phyloP scores from a whole-genome alignment of 2,329 filamentous ascomycete species.

The Myriosclerotinia curreyana region DNA sequence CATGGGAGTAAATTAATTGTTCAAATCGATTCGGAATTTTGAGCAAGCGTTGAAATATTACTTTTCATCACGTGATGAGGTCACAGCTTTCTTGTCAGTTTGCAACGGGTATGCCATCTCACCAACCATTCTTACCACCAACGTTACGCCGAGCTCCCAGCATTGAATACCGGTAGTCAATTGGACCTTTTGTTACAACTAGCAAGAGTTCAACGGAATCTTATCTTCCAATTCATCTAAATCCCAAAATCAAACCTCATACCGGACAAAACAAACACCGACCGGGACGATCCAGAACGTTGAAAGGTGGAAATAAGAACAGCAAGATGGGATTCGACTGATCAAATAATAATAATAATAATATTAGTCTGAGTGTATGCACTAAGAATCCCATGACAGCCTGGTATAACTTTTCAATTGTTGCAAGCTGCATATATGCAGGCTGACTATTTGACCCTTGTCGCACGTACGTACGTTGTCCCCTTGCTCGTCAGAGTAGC shows the following conservation, averaged over 20 bases:
- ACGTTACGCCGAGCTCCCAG: no score
- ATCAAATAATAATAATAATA: no score
- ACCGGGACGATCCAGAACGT: not conserved
- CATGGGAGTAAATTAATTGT: no score
- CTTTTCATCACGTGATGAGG: no score
- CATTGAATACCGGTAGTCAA: no score
- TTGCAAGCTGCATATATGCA: not conserved
- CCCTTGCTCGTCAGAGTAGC: conserved; percentile 11
- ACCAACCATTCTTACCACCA: no score
- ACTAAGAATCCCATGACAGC: not conserved
- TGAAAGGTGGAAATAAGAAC: not conserved
- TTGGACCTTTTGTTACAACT: not conserved
- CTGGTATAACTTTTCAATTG: not conserved
- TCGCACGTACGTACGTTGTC: not conserved
- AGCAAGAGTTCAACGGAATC: no score
- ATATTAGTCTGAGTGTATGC: not conserved
- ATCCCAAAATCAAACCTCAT: not conserved
- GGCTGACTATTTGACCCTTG: not conserved
- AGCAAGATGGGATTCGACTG: not conserved
- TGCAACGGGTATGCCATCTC: no score
- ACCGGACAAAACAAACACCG: not conserved
- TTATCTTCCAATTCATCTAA: no score
- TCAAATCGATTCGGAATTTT: no score
- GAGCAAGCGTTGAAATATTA: no score
- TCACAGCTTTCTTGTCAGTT: no score